Percentiles rank a stretch among this genome's conserved stretches.
Evolutionary conservation across 2,329 filamentous ascomycete genomes (phyloP).

Genomic region (Calonectria ilicicola): DNA sequence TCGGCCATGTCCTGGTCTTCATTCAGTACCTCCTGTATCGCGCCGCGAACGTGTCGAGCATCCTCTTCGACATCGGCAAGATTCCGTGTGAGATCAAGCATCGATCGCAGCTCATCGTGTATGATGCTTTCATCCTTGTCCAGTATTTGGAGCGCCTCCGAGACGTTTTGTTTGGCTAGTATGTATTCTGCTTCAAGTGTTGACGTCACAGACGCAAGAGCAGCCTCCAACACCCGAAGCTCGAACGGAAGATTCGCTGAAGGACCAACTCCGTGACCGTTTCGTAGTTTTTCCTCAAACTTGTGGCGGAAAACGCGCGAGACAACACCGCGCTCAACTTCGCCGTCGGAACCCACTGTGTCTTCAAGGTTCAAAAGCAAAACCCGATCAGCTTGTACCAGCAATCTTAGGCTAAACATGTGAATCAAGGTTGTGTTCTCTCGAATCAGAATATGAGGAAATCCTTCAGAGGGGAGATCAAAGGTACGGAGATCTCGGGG

Average conservation of each 20-base stretch:
- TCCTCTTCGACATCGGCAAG: neutral
- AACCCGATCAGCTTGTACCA: neutral
- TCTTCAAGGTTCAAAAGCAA: neutral
- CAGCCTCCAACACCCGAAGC: conserved; percentile 1
- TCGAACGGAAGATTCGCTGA: neutral
- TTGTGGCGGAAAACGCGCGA: conserved; percentile 7
- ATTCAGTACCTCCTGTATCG: conserved; percentile 12
- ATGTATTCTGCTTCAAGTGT: conserved; percentile 10
- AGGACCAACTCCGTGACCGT: neutral
- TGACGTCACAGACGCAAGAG: neutral
- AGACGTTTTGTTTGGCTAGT: neutral
- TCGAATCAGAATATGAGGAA: conserved; percentile 8
- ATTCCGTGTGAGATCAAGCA: neutral
- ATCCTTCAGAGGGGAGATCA: neutral
- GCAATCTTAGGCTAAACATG: neutral
- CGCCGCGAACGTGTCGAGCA: neutral
- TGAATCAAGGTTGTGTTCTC: neutral
- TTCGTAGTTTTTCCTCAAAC: neutral
- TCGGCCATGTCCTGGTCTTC: conserved; percentile 16
- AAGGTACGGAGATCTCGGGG: conserved; percentile 1
- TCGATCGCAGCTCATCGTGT: neutral
- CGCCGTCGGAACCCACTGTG: neutral
- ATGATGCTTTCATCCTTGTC: neutral
- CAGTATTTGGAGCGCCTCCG: neutral
- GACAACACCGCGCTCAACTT: neutral